Base-by-base conservation (phyloP, 257 asterid genomes). In the Parsonsia alboflavescens region DNA sequence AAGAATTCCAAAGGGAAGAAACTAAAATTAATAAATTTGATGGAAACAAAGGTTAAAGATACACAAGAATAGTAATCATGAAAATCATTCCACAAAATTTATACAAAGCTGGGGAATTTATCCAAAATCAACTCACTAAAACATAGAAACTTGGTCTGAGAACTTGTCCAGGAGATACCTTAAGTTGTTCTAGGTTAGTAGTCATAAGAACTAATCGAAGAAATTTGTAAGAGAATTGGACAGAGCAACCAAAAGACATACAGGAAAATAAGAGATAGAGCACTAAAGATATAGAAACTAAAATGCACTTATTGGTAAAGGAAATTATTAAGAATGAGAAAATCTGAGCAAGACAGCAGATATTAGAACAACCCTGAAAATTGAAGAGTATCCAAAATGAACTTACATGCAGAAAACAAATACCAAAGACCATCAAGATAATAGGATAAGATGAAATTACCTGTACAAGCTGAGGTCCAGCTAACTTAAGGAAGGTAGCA, bases 401-500 rank as follows among this genome's bases (percentile, higher is more conserved):
- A 9, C 30, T 39, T 4, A 5, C 33, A 5, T 36, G 12, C 22
- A 42, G 17, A 28, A 24, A 44, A 58, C 17, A 42, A 21, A 52
- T 21, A 73, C 30, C 13, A 39, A 48, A 58, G 28, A 58, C 58
- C 24, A 64, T 2, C 24, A 17, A 53, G 12, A 2, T n/a, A 64
- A 39, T 64, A 41, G 36, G 64, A 65, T 53, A 67, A 53, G n/a
- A 21, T 61, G 1, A 22, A 33, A 39, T 39, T 76, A 91, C 98
- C 98, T 91, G 98, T 24, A 91, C 98, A 67, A 93, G 98, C 70
- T 93, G 98, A 0, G 97, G 96, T 2, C 97, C 98, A 66, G 98
- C 98, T 73, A 93, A 81, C 85, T 89, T 93, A 81, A 93, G 88
- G 78, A 93, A 93, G 73, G 97, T 93, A 53, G 98, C 98, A 78